Base-by-base conservation (phyloP, 2,329 filamentous ascomycete species). In the Xylaria sp. region DNA sequence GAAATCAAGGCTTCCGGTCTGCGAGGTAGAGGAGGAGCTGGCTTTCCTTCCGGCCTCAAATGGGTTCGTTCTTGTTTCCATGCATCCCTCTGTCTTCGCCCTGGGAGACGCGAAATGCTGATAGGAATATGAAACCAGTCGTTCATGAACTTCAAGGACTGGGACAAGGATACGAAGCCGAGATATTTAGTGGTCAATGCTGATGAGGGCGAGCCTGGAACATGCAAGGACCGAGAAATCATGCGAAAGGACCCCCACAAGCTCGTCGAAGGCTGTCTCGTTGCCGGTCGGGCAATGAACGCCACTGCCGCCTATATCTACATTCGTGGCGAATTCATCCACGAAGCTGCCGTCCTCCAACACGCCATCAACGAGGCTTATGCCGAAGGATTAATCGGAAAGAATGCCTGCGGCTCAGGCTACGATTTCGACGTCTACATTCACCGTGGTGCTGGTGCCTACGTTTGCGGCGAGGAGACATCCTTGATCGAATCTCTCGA, bases 181-280 rank as follows among this genome's bases (percentile, higher is more conserved):
- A 91, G 96, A 78, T 99, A 99, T 80, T 87, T 99, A 64, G 95
- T 99, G 71, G 94, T 99, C 85, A 99, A 99, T 79, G 96, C 96
- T 75, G 96, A 99, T 82, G 96, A 99, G 86, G 96, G 96, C 79
- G 96, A 99, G 84, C 96, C 96, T 36, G 96, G 96, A 82, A 99
- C 96, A 63, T 99, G 96, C 91, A 99, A 99, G 86, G 96, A 99
- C 83, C 92, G 96, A 80, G 96, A 99, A 83, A 99, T 99, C 76
- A 99, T 99, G 96, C 94, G 96, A 84, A 99, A 99, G 86, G 96
- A 99, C 82, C 96, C 96, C 72, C 96, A 99, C 87, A 99, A 99
- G 88, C 92, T 99, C 74, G 87, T 99, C 79, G 96, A 99, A 85
- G 96, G 96, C 80, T 99, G 96, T 83, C 87, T 99, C 73, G 92